A percentile compares a stretch with the other conserved stretches of the same genome.
Conservation (phyloP, 176 grass and related monocot genomes). For the Eremochloa ophiuroides region DNA sequence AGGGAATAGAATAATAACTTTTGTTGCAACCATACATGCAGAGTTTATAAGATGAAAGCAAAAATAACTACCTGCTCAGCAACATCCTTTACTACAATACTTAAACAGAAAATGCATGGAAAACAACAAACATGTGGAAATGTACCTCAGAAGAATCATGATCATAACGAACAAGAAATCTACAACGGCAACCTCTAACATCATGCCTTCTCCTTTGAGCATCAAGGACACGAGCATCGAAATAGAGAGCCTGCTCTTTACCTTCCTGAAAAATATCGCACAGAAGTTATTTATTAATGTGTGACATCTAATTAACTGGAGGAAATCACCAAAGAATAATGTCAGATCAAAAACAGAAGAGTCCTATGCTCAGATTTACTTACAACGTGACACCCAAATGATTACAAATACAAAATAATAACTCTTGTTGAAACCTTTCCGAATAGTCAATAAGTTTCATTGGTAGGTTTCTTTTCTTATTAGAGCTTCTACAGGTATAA, state of each 20-base stretch:
- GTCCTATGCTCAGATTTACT: background rate
- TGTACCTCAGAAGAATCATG: conserved; percentile 82
- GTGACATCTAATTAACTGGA: background rate
- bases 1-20: no score
- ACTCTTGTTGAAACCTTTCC: background rate
- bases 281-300: background rate
- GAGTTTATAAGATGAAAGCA: background rate
- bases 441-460: background rate
- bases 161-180: conserved; percentile 82
- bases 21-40: background rate
- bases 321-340: background rate
- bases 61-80: background rate
- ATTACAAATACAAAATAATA: background rate
- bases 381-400: background rate
- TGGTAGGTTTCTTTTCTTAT: background rate
- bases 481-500: no score
- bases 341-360: background rate
- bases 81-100: background rate
- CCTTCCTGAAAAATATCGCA: conserved; percentile 49
- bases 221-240: conserved; percentile 77
- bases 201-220: conserved; percentile 87
- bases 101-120: background rate
- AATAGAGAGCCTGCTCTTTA: conserved; percentile 91
- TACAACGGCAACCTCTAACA: conserved; percentile 77
- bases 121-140: background rate